Evolutionary conservation across 805 yeast species (phyloP), one percentile per base, ranked within the genome.

Genomic region (Kluyveromyces aestuarii): DNA sequence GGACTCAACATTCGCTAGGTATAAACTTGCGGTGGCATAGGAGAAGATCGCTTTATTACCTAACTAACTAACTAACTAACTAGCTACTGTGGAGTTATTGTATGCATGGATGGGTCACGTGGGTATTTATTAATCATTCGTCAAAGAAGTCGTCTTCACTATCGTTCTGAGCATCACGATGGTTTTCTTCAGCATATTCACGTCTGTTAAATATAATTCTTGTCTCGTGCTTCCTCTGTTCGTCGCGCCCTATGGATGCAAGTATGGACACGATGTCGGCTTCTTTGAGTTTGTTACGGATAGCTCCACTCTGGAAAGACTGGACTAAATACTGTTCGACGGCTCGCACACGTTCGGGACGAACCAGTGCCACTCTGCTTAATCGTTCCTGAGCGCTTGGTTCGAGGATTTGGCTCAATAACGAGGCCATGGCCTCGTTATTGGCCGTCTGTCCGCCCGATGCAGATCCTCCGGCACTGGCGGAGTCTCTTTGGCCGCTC

Each of bases 311-410:
- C 51, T 81, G 79, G 8, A 82, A 85, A 63, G 91, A 68, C 56
- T 81, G 79, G 27, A 84, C 68, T 41, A 91, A 69, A 57, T 91
- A 80, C 52, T 82, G 81, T 59, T 91, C 97, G 13, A 89, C 97
- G 2, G 89, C 86, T 46, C 77, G 76, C 1, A 95, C 98, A 49
- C 97, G 74, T 47, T 93, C 98, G 2, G 95, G 95, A 60, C 90
- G 80, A 41, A 91, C 99, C 62, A 93, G 76, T 27, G 88, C 72
- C 17, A 91, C 95, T 50, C 99, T 74, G 17, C 90, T 79, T 42
- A 91, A 72, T 50, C 99, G 75, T 60, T 91, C 97, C 43, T 95
- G 75, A 1, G 98, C 99, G 46, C 76, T 79, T 10, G 91, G 82
- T 48, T 86, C 87, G 41, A 93, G 72, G 18, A 88, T 64, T 61